Evolutionary conservation across 2,329 filamentous ascomycete genomes (phyloP).

Genomic region (Lasiodiplodia theobromae): DNA sequence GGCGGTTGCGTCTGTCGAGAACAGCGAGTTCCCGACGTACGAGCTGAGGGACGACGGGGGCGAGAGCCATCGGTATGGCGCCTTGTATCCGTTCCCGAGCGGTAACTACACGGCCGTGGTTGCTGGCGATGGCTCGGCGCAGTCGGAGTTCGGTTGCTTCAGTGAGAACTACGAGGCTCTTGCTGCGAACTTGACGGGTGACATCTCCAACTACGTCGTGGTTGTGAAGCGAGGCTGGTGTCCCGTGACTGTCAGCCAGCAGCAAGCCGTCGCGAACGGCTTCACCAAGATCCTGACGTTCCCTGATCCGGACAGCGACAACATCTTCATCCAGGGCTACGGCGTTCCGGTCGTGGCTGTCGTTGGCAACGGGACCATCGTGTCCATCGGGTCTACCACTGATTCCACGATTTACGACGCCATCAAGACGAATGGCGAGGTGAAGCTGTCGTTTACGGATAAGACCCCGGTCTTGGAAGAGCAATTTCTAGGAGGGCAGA

Average conservation of each 20-base stretch:
- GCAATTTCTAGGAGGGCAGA: constrained; percentile 4
- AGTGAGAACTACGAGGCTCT: neutral
- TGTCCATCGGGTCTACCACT: neutral
- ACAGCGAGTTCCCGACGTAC: constrained; percentile 39
- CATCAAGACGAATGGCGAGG: neutral
- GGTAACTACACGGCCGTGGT: constrained; percentile 16
- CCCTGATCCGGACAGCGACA: constrained; percentile 1
- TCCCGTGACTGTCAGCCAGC: neutral
- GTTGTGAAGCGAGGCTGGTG: neutral
- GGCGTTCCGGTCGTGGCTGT: neutral
- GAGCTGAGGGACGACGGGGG: neutral
- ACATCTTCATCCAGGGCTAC: constrained; percentile 11
- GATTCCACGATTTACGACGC: neutral
- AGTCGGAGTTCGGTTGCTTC: neutral
- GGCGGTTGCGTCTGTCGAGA: constrained; percentile 54
- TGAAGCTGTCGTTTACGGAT: constrained; percentile 1
- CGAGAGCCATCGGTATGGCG: neutral
- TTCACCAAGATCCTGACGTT: constrained; percentile 14
- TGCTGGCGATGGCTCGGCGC: neutral
- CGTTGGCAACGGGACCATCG: constrained; percentile 7
- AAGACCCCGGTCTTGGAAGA: neutral
- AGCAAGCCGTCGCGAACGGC: neutral
- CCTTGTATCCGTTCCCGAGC: constrained; percentile 11
- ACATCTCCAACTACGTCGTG: constrained; percentile 8
- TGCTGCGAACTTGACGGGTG: neutral